These are phyloP conservation scores for Atkinsonella texensis DNA, from an alignment of 2,329 filamentous ascomycete genomes.

Conservation along the genomic window DNA sequence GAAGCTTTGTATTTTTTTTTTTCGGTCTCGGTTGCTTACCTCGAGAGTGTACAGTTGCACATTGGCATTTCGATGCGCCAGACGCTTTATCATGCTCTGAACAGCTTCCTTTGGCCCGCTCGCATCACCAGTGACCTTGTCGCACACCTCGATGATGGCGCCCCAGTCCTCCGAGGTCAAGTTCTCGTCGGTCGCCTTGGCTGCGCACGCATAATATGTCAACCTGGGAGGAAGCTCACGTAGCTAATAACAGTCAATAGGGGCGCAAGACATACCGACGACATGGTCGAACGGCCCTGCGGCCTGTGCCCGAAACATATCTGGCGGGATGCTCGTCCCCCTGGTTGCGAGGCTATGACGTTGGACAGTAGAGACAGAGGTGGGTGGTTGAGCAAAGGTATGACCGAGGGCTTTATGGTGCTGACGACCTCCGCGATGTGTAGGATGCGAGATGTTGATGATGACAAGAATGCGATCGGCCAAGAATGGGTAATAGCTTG, in stretches of 20 bases:
- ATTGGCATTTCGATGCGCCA: constrained; percentile 89
- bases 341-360: constrained; percentile 8
- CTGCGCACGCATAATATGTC: constrained; percentile 19
- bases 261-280: constrained; percentile 35
- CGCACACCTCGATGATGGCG: constrained; percentile 52
- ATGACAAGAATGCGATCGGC: not conserved
- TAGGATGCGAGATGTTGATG: not conserved
- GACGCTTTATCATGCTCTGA: constrained; percentile 78
- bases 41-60: constrained; percentile 92
- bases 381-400: not conserved
- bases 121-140: constrained; percentile 41
- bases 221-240: not conserved
- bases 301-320: constrained; percentile 48
- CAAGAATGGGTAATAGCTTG: not conserved
- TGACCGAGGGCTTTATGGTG: not conserved
- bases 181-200: constrained; percentile 90
- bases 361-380: not conserved
- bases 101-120: constrained; percentile 71
- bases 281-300: constrained; percentile 46
- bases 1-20: not conserved
- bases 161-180: constrained; percentile 70
- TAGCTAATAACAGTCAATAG: not conserved
- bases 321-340: constrained; percentile 10
- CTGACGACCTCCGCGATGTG: not conserved
- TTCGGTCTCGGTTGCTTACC: constrained; percentile 29